Base-by-base conservation (phyloP, 306 rosid genomes). In the Ammopiptanthus mongolicus region DNA sequence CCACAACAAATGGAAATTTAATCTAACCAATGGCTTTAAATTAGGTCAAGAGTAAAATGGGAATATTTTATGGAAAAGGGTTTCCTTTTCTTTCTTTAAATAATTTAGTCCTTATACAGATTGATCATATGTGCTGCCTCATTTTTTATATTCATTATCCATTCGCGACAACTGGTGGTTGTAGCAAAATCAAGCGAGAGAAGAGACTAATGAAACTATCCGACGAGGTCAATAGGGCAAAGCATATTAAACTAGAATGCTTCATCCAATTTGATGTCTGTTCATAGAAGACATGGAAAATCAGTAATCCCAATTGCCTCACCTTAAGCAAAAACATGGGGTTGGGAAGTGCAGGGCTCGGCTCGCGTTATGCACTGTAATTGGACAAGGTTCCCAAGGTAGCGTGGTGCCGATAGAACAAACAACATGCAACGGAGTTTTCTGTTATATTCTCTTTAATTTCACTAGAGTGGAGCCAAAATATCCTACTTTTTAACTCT, bases 201-300 rank as follows among this genome's bases (percentile, higher is more conserved):
- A 29, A 3, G 34, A 29, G 34, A 29, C 34, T 29, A 29, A 29
- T 3, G 5, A 29, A 29, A 29, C 5, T 29, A 29, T 29, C 34
- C 3, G 34, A 29, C 34, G 34, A 29, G 34, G 34, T 29, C 34
- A 29, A 29, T 29, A 29, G 34, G 5, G 34, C 34, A 29, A 29
- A 29, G 34, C 34, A 29, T 29, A 29, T 29, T 29, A 23, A 88
- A 87, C 88, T 86, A 79, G 76, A 77, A 61, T 57, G 87, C 84
- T 77, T 87, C 80, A 6, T 85, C 84, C 3, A 91, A 88, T 65
- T 84, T 85, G 51, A 88, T 81, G 41, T 76, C 91, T 2, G 88
- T 83, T 64, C 83, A 78, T 1, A 70, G 82, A 81, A 82, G 66
- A 25, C 79, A 76, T 15, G 28, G 65, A 11, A 81, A 77, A 55